A percentile compares a stretch with the other conserved stretches of the same genome.
Conservation (phyloP, 306 rosid genomes). For the Chamaecrista fasciculata region DNA sequence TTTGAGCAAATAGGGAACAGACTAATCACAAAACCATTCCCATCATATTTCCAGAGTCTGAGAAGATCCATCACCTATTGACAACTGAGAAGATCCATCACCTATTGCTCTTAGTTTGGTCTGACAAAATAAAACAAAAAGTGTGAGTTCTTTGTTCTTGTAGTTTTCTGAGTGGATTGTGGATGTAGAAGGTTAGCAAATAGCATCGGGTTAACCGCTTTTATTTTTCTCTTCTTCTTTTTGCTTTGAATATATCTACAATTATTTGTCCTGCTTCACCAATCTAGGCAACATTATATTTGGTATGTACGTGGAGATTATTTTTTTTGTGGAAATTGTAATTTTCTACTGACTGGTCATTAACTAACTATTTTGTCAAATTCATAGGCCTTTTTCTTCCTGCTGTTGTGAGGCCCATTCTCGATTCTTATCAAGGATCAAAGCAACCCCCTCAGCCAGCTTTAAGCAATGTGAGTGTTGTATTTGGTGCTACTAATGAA, state of each 20-base stretch:
- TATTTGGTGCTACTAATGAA: not conserved
- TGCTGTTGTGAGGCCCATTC: conserved; percentile 81
- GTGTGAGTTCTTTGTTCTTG: not conserved
- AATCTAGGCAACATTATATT: conserved; percentile 4
- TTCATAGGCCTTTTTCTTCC: conserved; percentile 86
- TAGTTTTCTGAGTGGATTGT: not conserved
- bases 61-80: no score
- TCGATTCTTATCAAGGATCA: conserved; percentile 78
- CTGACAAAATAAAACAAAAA: not conserved
- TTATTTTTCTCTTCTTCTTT: not conserved
- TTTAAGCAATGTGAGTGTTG: conserved; percentile 67
- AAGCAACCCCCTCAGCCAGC: conserved; percentile 79
- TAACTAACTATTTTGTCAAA: conserved; percentile 27
- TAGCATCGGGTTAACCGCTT: conserved; percentile 6
- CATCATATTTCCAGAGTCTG: no score
- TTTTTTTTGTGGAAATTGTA: conserved; percentile 13
- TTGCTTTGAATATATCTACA: not conserved
- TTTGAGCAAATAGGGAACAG: no score
- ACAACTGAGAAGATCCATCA: not conserved
- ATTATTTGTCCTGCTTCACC: not conserved
- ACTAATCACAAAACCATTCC: no score
- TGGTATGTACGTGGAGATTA: not conserved
- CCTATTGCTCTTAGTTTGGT: not conserved
- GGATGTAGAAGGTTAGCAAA: not conserved
- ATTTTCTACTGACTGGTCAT: conserved; percentile 19